Percentiles rank a stretch among this genome's conserved stretches.
Evolutionary conservation across 2,329 filamentous ascomycete species (phyloP).

Genomic region (Albifimbria verrucaria): DNA sequence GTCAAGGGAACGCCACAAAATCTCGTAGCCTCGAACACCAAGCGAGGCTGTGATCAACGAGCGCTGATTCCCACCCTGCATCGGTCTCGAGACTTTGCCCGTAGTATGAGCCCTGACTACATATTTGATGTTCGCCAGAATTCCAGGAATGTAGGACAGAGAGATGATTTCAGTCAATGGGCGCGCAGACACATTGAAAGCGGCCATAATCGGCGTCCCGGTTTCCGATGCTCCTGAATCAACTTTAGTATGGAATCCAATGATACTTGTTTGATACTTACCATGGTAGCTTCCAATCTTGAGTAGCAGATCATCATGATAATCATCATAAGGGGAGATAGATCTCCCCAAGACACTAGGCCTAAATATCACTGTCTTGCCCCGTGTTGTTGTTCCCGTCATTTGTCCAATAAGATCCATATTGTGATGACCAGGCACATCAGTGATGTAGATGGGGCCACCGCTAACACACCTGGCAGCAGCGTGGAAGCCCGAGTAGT

Average conservation of each 20-base stretch:
- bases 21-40: slow-evolving; percentile 69
- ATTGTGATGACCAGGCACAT: slow-evolving; percentile 80
- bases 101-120: slow-evolving; percentile 70
- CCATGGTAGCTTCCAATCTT: slow-evolving; percentile 80
- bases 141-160: slow-evolving; percentile 70
- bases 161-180: slow-evolving; percentile 66
- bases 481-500: slow-evolving; percentile 80
- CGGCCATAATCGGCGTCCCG: slow-evolving; percentile 73
- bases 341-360: slow-evolving; percentile 72
- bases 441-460: slow-evolving; percentile 92
- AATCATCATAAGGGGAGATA: slow-evolving; percentile 70
- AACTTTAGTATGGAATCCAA: not conserved
- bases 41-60: slow-evolving; percentile 62
- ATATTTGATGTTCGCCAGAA: slow-evolving; percentile 56
- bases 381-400: slow-evolving; percentile 68
- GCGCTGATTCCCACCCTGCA: slow-evolving; percentile 38
- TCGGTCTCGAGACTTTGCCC: slow-evolving; percentile 56
- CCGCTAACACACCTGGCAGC: slow-evolving; percentile 87
- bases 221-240: slow-evolving; percentile 48
- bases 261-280: slow-evolving; percentile 16
- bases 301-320: slow-evolving; percentile 69
- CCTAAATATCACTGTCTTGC: slow-evolving; percentile 75
- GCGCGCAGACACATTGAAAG: slow-evolving; percentile 75
- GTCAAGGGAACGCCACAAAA: slow-evolving; percentile 73
- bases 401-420: slow-evolving; percentile 74